Percentiles rank a stretch among this genome's conserved stretches.
Evolutionary conservation across 441 rosid species (phyloP).

Genomic region (Adansonia grandidieri): DNA sequence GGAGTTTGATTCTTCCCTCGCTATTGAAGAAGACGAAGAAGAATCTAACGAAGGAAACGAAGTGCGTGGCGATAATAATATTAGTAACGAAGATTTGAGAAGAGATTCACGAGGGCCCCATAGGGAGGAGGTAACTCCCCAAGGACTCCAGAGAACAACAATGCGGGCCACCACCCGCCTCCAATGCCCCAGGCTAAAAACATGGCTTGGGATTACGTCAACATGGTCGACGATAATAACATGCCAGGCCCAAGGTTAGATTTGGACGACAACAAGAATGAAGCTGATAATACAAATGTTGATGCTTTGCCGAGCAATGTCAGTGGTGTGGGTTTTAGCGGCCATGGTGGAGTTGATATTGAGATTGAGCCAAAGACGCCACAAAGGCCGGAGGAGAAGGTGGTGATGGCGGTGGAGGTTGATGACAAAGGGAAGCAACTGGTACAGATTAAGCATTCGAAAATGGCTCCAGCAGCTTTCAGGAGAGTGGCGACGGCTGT

Average conservation of each 20-base stretch:
- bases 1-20: constrained; percentile 36
- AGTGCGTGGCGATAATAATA: background rate
- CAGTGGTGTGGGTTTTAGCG: constrained; percentile 29
- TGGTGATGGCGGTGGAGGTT: constrained; percentile 21
- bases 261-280: constrained; percentile 36
- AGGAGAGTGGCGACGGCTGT: constrained; percentile 40
- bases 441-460: constrained; percentile 56
- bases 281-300: constrained; percentile 31
- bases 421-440: constrained; percentile 44
- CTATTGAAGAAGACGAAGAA: constrained; percentile 46
- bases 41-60: constrained; percentile 24
- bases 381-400: constrained; percentile 41
- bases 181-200: constrained; percentile 55
- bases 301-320: constrained; percentile 28
- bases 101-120: constrained; percentile 32
- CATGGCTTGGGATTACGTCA: constrained; percentile 87
- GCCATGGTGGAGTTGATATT: constrained; percentile 23
- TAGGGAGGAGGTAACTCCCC: constrained; percentile 47
- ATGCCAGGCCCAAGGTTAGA: constrained; percentile 62
- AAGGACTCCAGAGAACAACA: constrained; percentile 42
- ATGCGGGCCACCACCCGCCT: constrained; percentile 38
- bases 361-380: constrained; percentile 57
- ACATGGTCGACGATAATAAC: constrained; percentile 52
- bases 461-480: constrained; percentile 60
- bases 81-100: constrained; percentile 23